Evolutionary conservation across 192 early-diverging fungal species (phyloP), one percentile per base, ranked within the genome.

Genomic region (Podila epicladia): DNA sequence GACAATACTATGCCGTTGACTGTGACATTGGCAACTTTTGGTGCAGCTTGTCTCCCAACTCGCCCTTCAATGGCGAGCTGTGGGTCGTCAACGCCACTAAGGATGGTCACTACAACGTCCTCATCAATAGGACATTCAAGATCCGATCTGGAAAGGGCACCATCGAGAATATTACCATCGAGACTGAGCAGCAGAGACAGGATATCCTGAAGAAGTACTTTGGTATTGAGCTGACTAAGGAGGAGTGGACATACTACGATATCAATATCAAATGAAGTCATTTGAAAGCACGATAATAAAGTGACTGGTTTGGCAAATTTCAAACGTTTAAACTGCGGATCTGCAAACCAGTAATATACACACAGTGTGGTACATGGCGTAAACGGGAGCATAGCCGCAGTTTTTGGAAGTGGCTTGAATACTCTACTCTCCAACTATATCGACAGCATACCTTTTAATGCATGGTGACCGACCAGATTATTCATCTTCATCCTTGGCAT

Each of bases 171-270:
- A 73, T 73, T 33, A 58, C 29, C 1, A 65, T 73, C 32, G 38
- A 60, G 19, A 73, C 17, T 2, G 72, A 73, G 48, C 64, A 73
- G 48, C 51, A 73, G 55, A 38, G 72, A 7, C 22, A 61, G n/a
- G 64, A 73, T 53, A 53, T 28, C 24, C 24, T 73, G 5, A 57
- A 60, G 24, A 49, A 67, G n/a, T 73, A 73, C 24, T 73, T 62
- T 67, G 64, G 59, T 8, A 73, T 73, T 49, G 58, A 45, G 13
- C 33, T 73, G 31, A 73, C 72, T 19, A 58, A 73, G 3, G 72
- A 73, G 11, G 72, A 73, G 48, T 49, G 64, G 38, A 48, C 62
- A 31, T 35, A 73, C 58, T 58, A 67, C n/a, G 72, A 73, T 26
- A 24, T 31, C 13, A 55, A 20, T 12, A 67, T 67, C 51, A 35